Evolutionary conservation across 2,329 filamentous ascomycete species (phyloP).

Genomic region (Fusarium musae): DNA sequence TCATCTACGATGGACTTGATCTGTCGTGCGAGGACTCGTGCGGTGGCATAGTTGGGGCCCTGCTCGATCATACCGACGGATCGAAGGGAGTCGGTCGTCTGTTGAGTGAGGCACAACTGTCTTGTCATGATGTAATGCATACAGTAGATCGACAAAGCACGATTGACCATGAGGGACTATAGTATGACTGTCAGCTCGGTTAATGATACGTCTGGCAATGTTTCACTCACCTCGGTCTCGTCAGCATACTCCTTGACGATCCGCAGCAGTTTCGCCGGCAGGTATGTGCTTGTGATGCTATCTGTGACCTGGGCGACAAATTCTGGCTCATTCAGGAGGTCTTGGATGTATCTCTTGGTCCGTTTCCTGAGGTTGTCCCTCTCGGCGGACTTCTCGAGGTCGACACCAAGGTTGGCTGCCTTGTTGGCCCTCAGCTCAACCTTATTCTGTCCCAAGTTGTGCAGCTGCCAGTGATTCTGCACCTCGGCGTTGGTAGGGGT

Average conservation of each 20-base stretch:
- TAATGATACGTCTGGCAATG: constrained; percentile 12
- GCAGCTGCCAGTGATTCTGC: constrained; percentile 62
- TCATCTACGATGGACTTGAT: constrained; percentile 68
- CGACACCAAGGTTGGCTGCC: constrained; percentile 63
- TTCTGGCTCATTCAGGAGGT: constrained; percentile 58
- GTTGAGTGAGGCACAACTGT: constrained; percentile 62
- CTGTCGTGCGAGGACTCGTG: constrained; percentile 66
- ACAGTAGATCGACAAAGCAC: constrained; percentile 64
- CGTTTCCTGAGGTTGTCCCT: constrained; percentile 59
- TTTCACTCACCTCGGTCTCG: constrained; percentile 54
- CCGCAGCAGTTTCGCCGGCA: constrained; percentile 59
- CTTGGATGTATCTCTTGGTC: constrained; percentile 61
- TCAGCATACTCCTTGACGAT: constrained; percentile 62
- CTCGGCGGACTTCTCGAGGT: constrained; percentile 54
- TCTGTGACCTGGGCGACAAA: constrained; percentile 65
- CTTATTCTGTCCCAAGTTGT: constrained; percentile 48
- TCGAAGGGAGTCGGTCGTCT: constrained; percentile 55
- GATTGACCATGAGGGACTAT: constrained; percentile 62
- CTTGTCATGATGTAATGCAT: constrained; percentile 68
- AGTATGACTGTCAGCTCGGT: constrained; percentile 18
- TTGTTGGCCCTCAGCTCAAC: constrained; percentile 55
- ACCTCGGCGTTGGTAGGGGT: constrained; percentile 60
- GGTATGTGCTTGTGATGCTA: constrained; percentile 54
- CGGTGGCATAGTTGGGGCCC: constrained; percentile 58
- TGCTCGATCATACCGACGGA: constrained; percentile 57